Conservation (phyloP, 495 filamentous ascomycete genomes). For the Penicillium bovifimosum region DNA sequence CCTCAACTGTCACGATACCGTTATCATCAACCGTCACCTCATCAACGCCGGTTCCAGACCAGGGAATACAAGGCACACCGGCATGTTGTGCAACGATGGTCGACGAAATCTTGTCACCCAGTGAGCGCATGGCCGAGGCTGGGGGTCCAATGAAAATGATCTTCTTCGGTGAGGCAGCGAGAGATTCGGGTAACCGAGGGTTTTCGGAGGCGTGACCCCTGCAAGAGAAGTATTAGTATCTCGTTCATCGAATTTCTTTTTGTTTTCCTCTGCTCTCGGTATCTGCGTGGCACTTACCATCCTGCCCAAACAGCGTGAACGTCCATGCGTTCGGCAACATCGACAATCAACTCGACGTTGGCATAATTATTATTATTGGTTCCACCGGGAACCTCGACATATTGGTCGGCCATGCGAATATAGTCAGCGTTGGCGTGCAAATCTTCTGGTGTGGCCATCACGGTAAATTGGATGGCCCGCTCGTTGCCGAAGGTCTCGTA, state of each 20-base stretch:
- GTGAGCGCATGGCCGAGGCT: constrained; percentile 95
- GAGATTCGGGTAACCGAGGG: constrained; percentile 89
- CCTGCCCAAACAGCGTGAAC: constrained; percentile 99
- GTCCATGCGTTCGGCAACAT: constrained; percentile 97
- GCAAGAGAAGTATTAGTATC: constrained; percentile 2
- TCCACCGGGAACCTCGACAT: constrained; percentile 96
- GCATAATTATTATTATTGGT: constrained; percentile 99
- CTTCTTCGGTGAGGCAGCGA: constrained; percentile 93
- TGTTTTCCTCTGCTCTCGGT: background rate
- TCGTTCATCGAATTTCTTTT: background rate
- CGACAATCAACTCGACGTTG: constrained; percentile 98
- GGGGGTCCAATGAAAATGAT: constrained; percentile 99
- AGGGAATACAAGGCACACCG: constrained; percentile 94
- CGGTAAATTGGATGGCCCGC: constrained; percentile 95
- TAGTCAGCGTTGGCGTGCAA: constrained; percentile 96
- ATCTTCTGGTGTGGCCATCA: constrained; percentile 99
- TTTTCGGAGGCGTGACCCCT: constrained; percentile 99
- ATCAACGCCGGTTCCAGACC: constrained; percentile 91
- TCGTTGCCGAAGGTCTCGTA: constrained; percentile 99
- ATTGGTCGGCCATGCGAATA: constrained; percentile 98
- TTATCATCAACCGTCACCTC: constrained; percentile 70
- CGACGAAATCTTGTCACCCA: constrained; percentile 99
- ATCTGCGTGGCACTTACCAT: constrained; percentile 57
- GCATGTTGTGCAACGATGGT: constrained; percentile 99
- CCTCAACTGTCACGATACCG: constrained; percentile 87